Evolutionary conservation across 2,329 filamentous ascomycete species (phyloP), one percentile per base, ranked within the genome.

Genomic region (Dothiorella sarmentorum): DNA sequence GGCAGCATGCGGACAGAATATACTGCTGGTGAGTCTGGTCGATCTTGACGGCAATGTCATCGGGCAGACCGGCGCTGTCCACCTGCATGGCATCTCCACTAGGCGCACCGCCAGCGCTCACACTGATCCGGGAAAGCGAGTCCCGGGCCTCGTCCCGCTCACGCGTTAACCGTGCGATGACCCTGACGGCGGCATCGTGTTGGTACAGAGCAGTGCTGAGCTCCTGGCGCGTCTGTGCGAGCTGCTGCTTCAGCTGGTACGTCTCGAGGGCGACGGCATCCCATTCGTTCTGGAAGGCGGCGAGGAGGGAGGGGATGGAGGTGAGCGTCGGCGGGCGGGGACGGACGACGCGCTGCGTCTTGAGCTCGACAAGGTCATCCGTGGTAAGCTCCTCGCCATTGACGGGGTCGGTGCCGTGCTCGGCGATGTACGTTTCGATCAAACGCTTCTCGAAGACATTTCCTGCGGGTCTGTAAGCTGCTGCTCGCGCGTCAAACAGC

Each of bases 231-330:
- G 92, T 96, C 71, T 96, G 90, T 53, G 88, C 83, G 62, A 99
- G 80, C 71, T 96, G 91, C 73, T 97, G 90, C 76, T 90, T 88
- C 61, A 97, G 78, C 65, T 90, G 94, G 73, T 91, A 97, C 52
- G 91, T 90, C 77, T 99, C 94, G 33, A 97, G 80, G 11, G 93
- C 90, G 43, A 97, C 78, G 7, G 92, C 88, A 72, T 99, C 94
- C 94, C 94, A 99, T 80, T 99, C 94, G 73, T 96, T 96, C 74
- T 99, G 94, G 74, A 99, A 97, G 37, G 92, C 89, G 51, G 90
- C 89, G 58, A 99, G 88, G 58, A 99, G 84, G 17, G 94, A 91
- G 20, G 94, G 94, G 70, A 99, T 96, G 35, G 94, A 99, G 57
- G 94, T 97, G 68, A 97, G 85, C 31, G 91, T 92, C 29, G 94